Base-by-base conservation (phyloP, 2,329 filamentous ascomycete genomes). In the Celoporthe dispersa region DNA sequence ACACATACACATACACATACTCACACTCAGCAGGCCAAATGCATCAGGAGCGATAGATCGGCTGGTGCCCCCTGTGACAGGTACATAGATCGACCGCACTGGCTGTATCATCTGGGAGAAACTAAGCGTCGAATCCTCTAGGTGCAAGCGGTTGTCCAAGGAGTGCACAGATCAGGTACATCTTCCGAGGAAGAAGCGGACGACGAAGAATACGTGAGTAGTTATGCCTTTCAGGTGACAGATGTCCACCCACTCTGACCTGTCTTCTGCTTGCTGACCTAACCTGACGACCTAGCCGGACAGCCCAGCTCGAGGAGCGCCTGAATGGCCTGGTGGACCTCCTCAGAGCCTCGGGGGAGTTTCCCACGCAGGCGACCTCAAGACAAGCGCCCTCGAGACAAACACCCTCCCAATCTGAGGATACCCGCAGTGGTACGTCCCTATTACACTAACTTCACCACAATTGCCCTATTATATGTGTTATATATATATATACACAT, bases 181-280 rank as follows among this genome's bases (percentile, higher is more conserved):
- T 73, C 81, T 80, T 33, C 83, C 83, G 3, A 80, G 85, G 39
- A 87, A 87, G 76, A 87, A 86, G 78, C 80, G 85, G 73, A 81
- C 84, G 41, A 79, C 78, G 44, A 85, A 83, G 70, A 82, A 84
- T 41, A 86, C 84, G 85, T 86, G 77, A 80, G 84, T 81, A 28
- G 9, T 22, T 28, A 25, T 53, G 28, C 31, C 53, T 8, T 57
- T 6, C 3, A 63, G 22, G 25, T 31, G 12, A 11, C 39, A 44
- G 61, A 16, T 22, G 37, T 14, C 9, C 11, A 39, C 4, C 4
- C 35, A 41, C 14, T 41, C n/a, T n/a, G 22, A 25, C 5, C 64
- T 64, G 60, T 48, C 37, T 59, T 44, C 37, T 16, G 14, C 66
- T 62, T 25, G 51, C 53, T 73, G 14, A 68, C 25, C 55, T 39